Evolutionary conservation across 1,284 basidiomycete genomes (phyloP).

Genomic region (Fomes fomentarius): DNA sequence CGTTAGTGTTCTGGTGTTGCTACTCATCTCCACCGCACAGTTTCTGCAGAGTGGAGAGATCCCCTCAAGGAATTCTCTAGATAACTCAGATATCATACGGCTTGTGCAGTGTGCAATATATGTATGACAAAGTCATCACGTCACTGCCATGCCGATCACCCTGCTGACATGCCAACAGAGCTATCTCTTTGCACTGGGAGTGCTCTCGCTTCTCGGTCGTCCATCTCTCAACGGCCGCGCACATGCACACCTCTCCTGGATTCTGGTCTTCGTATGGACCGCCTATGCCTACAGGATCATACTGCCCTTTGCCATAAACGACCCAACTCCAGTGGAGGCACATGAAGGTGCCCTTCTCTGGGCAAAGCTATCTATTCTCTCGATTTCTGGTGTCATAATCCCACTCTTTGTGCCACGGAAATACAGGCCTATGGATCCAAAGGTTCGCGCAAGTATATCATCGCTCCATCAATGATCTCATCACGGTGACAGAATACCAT

Average conservation of each 20-base stretch:
- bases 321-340: constrained; percentile 40
- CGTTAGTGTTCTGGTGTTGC: neutral
- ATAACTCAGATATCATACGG: neutral
- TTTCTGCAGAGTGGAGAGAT: no score
- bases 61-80: no score
- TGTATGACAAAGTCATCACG: neutral
- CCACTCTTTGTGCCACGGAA: constrained; percentile 45
- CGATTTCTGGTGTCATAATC: constrained; percentile 40
- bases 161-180: neutral
- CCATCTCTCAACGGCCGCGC: neutral
- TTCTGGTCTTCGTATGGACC: constrained; percentile 14
- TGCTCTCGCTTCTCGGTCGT: neutral
- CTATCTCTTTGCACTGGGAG: constrained; percentile 7
- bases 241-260: neutral
- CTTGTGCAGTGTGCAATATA: neutral
- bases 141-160: neutral
- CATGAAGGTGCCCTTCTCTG: constrained; percentile 34
- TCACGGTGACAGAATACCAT: neutral
- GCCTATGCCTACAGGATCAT: constrained; percentile 62
- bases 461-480: neutral
- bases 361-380: constrained; percentile 37
- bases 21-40: neutral
- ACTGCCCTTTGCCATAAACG: constrained; percentile 58
- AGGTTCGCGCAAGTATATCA: no score
- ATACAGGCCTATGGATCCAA: constrained; percentile 43